Percentiles rank a stretch among this genome's conserved stretches.
Evolutionary conservation across 2,329 filamentous ascomycete species (phyloP).

Genomic region (Aurifilum marmelostoma): DNA sequence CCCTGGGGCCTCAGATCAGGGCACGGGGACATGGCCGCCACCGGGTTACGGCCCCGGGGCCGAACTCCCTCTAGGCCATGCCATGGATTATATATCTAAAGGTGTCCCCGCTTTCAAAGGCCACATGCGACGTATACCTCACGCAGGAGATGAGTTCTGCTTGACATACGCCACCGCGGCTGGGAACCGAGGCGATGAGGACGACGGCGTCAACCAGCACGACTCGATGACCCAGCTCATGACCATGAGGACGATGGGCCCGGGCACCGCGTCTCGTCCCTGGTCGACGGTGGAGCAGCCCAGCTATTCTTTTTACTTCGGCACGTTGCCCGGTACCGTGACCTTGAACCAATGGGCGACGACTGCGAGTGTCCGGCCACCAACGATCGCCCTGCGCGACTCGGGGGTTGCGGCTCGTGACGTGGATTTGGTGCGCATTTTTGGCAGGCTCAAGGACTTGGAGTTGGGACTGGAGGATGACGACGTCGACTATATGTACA

Average conservation of each 20-base stretch:
- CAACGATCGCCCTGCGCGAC: slow-evolving; percentile 60
- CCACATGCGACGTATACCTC: slow-evolving; percentile 56
- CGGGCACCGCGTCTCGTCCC: slow-evolving; percentile 50
- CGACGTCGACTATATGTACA: slow-evolving; percentile 62
- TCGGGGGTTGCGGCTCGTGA: slow-evolving; percentile 62
- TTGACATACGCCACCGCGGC: slow-evolving; percentile 57
- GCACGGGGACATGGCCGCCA: slow-evolving; percentile 54
- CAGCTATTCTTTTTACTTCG: slow-evolving; percentile 70
- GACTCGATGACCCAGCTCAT: slow-evolving; percentile 62
- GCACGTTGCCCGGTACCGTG: slow-evolving; percentile 68
- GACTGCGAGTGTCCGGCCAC: slow-evolving; percentile 59
- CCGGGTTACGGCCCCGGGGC: slow-evolving; percentile 51
- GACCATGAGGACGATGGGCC: slow-evolving; percentile 54
- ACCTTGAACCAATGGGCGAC: slow-evolving; percentile 72
- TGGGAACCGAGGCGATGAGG: slow-evolving; percentile 49
- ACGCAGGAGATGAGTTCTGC: slow-evolving; percentile 59
- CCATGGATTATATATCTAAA: slow-evolving; percentile 60
- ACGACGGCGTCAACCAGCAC: slow-evolving; percentile 54
- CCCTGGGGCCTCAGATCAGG: slow-evolving; percentile 45
- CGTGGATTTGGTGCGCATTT: slow-evolving; percentile 60
- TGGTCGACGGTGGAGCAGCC: slow-evolving; percentile 78
- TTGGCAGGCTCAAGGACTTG: slow-evolving; percentile 62
- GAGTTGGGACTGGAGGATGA: slow-evolving; percentile 60
- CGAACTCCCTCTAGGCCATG: slow-evolving; percentile 56
- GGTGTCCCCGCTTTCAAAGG: slow-evolving; percentile 62